Base-by-base conservation (phyloP, 1,284 basidiomycete genomes). In the Irpex sp. region DNA sequence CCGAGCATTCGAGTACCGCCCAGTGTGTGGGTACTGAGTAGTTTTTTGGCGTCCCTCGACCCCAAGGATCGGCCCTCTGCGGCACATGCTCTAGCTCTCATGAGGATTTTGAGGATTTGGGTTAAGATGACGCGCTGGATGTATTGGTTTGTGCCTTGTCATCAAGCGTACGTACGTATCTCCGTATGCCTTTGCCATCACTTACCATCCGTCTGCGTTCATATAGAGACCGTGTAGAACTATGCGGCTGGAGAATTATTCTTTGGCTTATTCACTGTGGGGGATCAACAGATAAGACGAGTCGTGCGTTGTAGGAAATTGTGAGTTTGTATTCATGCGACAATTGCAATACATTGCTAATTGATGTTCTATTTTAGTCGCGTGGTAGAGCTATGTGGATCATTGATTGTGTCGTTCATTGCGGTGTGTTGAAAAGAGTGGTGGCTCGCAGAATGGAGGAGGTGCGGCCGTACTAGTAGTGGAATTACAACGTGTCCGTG, bases 71-170 rank as follows among this genome's bases (percentile, higher is more conserved):
- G 48, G 58, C 58, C 58, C 8, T 36, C 58, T 15, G 37, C 51
- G 4, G 47, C 9, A 19, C 26, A 31, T 54, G 26, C 21, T 21
- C 58, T 31, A 26, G 58, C 48, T 44, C 38, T 44, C 17, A 6
- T 26, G 26, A 52, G 7, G 47, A 31, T 60, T 8, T 60, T 60
- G 26, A 13, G 21, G 8, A 13, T 19, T 11, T 61, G 60, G 60
- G 11, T 61, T 11, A 11, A 7, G 51, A 57, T 57, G 21, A 61
- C 60, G 37, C 60, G 54, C 7, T 61, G 60, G 51, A 11, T 61
- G 6, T 54, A 55, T 44, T 55, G 40, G 37, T 7, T 56, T 13
- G 49, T 61, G 5, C 51, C 60, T 8, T 21, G 21, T 54, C 47
- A 26, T n/a, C 13, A 52, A 11, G 51, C 59, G 59, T 60, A 40